Base-by-base conservation (phyloP, 2,329 filamentous ascomycete species). In the Pseudohalonectria lignicola region DNA sequence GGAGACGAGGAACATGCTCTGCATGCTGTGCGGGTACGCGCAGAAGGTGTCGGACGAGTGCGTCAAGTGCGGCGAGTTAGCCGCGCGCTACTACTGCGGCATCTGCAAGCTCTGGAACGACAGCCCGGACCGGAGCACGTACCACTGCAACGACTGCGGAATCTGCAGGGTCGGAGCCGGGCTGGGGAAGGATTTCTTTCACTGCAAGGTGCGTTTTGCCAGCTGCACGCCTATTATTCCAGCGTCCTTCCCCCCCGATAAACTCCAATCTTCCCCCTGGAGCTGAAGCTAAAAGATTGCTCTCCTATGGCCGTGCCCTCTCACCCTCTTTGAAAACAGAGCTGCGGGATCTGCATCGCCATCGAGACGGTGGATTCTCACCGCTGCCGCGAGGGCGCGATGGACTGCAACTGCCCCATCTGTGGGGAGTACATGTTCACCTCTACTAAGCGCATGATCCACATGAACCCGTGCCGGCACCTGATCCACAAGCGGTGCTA, bases 21-120 rank as follows among this genome's bases (percentile, higher is more conserved):
- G 92, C 58, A 98, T 98, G 92, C 69, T 87, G 20, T 98, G 92
- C 57, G 77, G 79, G 6, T 86, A 82, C 40, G 81, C 92, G 2
- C 92, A 98, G 51, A 75, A 75, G 40, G 88, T 84, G 4, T 77
- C 76, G 21, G 86, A 94, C 45, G 69, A 76, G 37, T 98, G 92
- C 56, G 67, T 72, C 36, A 70, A 76, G 40, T 98, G 92, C 55
- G 82, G 79, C 15, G 76, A 79, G 47, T 74, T 78, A 41, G 76
- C 86, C 6, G 87, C 90, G 11, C 82, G 82, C 52, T 96, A 96
- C 58, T 98, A 93, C 55, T 98, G 92, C 62, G 74, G 78, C 39
- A 82, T 92, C 39, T 98, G 92, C 69, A 95, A 95, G 61, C 70
- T 98, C 2, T 98, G 92, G 92, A 90, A 96, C 53, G 87, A 96